These are phyloP conservation scores for Bathelium albidoporum DNA, from an alignment of 495 filamentous ascomycete genomes.

Conservation along the genomic window DNA sequence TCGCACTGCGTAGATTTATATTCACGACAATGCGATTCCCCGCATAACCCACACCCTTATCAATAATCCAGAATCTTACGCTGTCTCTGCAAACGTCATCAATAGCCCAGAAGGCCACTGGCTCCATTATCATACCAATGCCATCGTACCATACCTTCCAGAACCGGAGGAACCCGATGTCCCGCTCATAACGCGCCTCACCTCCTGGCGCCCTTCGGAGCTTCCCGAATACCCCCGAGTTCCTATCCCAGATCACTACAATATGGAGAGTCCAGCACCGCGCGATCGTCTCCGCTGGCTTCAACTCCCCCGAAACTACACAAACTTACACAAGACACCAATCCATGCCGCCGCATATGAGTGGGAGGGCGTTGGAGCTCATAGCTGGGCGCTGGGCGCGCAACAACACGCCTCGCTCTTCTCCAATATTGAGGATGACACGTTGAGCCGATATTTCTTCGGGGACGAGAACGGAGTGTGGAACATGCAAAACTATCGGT, in stretches of 20 bases:
- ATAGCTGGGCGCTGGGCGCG: slow-evolving; percentile 41
- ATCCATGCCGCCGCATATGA: slow-evolving; percentile 16
- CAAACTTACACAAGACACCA: slow-evolving; percentile 32
- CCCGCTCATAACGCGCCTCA: slow-evolving; percentile 2
- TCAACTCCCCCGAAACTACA: slow-evolving; percentile 24
- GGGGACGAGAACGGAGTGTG: neutral
- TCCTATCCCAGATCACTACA: neutral
- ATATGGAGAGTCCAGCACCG: slow-evolving; percentile 5
- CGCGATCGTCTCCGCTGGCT: slow-evolving; percentile 39
- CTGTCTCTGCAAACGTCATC: slow-evolving; percentile 46
- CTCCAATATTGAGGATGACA: slow-evolving; percentile 38
- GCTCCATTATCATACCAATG: slow-evolving; percentile 38
- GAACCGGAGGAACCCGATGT: slow-evolving; percentile 24
- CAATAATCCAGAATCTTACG: slow-evolving; percentile 36
- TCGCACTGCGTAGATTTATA: slow-evolving; percentile 18
- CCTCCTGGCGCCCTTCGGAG: slow-evolving; percentile 16
- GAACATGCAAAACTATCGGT: slow-evolving; percentile 2
- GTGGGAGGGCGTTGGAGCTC: slow-evolving; percentile 24
- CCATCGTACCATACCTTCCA: slow-evolving; percentile 37
- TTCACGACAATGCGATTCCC: slow-evolving; percentile 45
- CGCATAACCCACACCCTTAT: slow-evolving; percentile 43
- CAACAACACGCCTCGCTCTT: slow-evolving; percentile 48
- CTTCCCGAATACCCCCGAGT: slow-evolving; percentile 6
- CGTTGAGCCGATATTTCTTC: slow-evolving; percentile 43
- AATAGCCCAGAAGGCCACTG: slow-evolving; percentile 39